Conservation (phyloP, 179 eudicot species). For the Amaranthus tricolor region DNA sequence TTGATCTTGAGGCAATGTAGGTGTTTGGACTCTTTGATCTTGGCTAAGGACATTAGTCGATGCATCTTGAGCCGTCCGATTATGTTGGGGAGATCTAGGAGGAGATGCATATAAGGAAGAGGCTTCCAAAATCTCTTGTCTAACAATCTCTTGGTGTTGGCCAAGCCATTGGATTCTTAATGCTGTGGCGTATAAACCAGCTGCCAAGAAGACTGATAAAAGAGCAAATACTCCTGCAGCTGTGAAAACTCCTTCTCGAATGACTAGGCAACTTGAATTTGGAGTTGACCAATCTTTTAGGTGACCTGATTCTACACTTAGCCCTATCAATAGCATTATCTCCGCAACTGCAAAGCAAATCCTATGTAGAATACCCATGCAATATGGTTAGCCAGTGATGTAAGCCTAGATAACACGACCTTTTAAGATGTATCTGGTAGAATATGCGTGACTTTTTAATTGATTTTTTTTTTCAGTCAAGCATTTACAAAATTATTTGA, state of each 20-base stretch:
- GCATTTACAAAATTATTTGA: too few species aligned
- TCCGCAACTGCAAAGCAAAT: conserved; percentile 70
- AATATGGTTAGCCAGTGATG: neutral
- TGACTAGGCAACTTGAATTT: conserved; percentile 49
- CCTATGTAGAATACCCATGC: conserved; percentile 33
- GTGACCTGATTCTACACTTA: conserved; percentile 88
- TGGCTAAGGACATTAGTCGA: conserved; percentile 20
- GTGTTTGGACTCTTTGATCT: conserved; percentile 25
- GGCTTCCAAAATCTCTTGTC: conserved; percentile 48
- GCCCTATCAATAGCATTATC: conserved; percentile 63
- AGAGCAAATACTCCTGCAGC: conserved; percentile 74
- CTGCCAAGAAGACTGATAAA: conserved; percentile 60
- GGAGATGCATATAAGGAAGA: conserved; percentile 55
- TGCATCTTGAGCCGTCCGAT: conserved; percentile 18
- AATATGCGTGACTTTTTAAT: too few species aligned
- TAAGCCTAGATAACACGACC: too few species aligned
- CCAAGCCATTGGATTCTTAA: conserved; percentile 48
- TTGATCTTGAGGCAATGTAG: conserved; percentile 26
- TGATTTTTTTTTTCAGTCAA: too few species aligned
- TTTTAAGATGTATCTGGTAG: too few species aligned
- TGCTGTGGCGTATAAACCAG: conserved; percentile 63
- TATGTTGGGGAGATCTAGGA: conserved; percentile 44
- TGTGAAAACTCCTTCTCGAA: conserved; percentile 60
- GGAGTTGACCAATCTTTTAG: conserved; percentile 62
- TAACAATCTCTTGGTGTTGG: conserved; percentile 41